Conservation (phyloP, 257 asterid genomes). For the Penstemon newberryi region DNA sequence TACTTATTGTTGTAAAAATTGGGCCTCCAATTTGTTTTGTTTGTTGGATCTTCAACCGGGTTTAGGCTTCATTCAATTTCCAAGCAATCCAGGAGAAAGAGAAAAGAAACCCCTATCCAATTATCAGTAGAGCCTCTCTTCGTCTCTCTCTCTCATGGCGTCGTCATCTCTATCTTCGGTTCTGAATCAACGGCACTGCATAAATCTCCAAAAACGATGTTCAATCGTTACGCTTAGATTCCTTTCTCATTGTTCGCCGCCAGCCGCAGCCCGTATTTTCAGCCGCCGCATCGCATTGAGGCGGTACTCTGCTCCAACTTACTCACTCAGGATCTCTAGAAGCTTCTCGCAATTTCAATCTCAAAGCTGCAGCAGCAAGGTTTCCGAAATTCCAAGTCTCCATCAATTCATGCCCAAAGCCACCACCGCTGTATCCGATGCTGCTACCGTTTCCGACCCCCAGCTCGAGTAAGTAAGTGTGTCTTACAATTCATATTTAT, state of each 20-base stretch:
- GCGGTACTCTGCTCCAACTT: constrained; percentile 35
- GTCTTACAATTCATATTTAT: not conserved
- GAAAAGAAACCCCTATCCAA: constrained; percentile 35
- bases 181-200: constrained; percentile 56
- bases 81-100: not conserved
- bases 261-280: constrained; percentile 26
- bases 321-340: constrained; percentile 42
- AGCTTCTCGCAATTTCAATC: constrained; percentile 44
- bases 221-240: constrained; percentile 50
- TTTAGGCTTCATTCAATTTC: constrained; percentile 23
- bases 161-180: constrained; percentile 61
- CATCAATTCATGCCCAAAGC: constrained; percentile 70
- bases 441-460: constrained; percentile 35
- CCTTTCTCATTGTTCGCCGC: constrained; percentile 36
- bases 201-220: constrained; percentile 48
- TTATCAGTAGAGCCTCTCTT: constrained; percentile 26
- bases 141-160: constrained; percentile 46
- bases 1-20: not conserved
- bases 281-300: constrained; percentile 29
- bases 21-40: constrained; percentile 12
- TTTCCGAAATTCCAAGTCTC: constrained; percentile 46
- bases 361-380: constrained; percentile 24
- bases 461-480: constrained; percentile 54
- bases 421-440: constrained; percentile 37
- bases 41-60: not conserved